Base-by-base conservation (phyloP, 108 stramenopile species). In the Fragilaria radians region DNA sequence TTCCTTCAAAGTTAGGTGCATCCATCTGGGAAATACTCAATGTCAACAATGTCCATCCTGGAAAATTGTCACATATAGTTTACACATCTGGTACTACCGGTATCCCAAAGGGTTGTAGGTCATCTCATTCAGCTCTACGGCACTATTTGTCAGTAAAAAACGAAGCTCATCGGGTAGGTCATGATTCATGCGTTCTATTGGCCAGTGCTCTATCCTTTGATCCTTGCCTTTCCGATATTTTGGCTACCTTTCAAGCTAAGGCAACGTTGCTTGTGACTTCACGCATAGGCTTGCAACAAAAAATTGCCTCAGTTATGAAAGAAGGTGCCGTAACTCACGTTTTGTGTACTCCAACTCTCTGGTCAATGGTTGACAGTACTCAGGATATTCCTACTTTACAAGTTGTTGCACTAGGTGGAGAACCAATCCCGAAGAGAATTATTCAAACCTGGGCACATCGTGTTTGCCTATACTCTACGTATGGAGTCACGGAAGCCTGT, bases 61-160 rank as follows among this genome's bases (percentile, higher is more conserved):
- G 53, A 17, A 46, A 59, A 28, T 28, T 85, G 28, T 88, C 87
- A 1, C 91, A 92, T 53, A 74, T 88, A 33, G 94, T 95, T 5
- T 98, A 95, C 69, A 98, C 98, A 0, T 91, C 89, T 19, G 98
- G 98, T 3, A 96, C 96, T 18, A 96, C 96, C 7, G 98, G 98
- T 4, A 56, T 48, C 22, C 96, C 98, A 42, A 98, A 98, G 77
- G 98, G 96, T 26, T 92, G 87, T 52, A 42, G 80, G 3, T 82
- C 83, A 4, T 92, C 91, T 23, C 63, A 80, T 0, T 47, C 62
- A 23, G 79, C 91, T 1, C 49, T 92, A 34, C 63, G 60, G 19
- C 50, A 77, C 48, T 92, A 92, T 59, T 48, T 92, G 22, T 47
- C 61, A 18, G 78, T 53, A 26, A 92, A 92, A 63, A 88, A 88